These are phyloP conservation scores for Neckera pumila DNA, from an alignment of 225 moss, liverwort and hornwort species.

Conservation along the genomic window DNA sequence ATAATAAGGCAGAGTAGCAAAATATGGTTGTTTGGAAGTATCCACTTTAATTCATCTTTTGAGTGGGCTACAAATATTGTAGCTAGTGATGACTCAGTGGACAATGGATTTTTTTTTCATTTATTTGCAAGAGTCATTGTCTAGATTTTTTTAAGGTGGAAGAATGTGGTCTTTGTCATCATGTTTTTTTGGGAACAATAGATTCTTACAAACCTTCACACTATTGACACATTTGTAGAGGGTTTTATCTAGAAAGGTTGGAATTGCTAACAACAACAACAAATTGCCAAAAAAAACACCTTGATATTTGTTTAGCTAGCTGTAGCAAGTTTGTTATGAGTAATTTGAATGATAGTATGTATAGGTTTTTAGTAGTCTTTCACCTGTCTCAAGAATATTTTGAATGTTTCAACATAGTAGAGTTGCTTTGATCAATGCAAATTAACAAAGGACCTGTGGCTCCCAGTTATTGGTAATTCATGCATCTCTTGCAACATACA, in stretches of 20 bases:
- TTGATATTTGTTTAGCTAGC: background rate
- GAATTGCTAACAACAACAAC: too few relatives aligned
- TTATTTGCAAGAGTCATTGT: background rate
- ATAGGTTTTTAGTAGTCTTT: background rate
- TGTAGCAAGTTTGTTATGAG: background rate
- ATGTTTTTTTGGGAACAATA: too few relatives aligned
- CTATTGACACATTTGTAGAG: too few relatives aligned
- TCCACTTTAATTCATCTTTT: background rate
- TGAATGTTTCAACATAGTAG: background rate
- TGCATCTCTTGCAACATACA: background rate
- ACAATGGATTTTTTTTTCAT: background rate
- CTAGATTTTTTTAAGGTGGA: background rate
- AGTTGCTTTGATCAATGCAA: background rate
- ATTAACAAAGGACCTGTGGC: background rate
- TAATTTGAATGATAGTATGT: background rate
- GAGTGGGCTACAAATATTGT: background rate
- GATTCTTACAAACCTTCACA: too few relatives aligned
- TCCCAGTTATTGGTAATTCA: background rate
- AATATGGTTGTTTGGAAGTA: background rate
- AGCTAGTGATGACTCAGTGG: fast-evolving
- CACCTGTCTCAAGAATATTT: background rate
- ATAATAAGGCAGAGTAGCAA: background rate
- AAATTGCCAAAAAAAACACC: too few relatives aligned
- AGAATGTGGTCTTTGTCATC: background rate
- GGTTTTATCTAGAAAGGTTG: too few relatives aligned